Evolutionary conservation across 192 early-diverging fungal genomes (phyloP).

Genomic region (Rhizophagus clarus): DNA sequence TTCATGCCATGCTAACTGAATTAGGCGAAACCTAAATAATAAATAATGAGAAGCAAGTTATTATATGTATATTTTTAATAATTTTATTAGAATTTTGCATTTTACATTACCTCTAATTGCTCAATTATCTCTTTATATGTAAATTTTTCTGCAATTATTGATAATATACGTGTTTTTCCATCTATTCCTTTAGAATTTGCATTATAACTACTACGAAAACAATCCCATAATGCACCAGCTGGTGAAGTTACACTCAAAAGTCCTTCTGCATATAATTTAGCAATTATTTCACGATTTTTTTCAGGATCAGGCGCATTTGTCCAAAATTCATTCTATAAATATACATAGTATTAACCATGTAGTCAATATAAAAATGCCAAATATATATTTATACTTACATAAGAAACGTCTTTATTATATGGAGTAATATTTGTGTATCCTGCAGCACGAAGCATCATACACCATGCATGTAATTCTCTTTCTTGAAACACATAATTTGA

Average conservation of each 20-base stretch:
- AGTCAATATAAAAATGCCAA: no score
- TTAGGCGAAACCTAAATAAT: neutral
- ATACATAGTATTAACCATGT: no score
- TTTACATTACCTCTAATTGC: neutral
- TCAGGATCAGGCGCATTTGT: no score
- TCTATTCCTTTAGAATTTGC: neutral
- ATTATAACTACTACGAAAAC: neutral
- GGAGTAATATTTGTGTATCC: neutral
- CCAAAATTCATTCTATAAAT: no score
- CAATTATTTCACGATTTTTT: neutral
- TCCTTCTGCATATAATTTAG: neutral
- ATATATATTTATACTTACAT: neutral
- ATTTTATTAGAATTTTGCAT: no score
- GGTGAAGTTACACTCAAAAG: neutral
- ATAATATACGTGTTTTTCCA: constrained; percentile 4
- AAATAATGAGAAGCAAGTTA: no score
- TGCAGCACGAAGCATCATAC: neutral
- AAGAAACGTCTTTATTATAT: neutral
- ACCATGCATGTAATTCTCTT: neutral
- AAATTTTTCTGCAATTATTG: constrained; percentile 10
- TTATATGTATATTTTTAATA: no score
- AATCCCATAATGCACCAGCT: no score
- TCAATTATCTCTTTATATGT: constrained; percentile 3
- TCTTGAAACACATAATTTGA: neutral
- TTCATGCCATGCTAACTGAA: neutral